These are phyloP conservation scores for Limonium bicolor DNA, from an alignment of 148 eudicot species.

Conservation along the genomic window DNA sequence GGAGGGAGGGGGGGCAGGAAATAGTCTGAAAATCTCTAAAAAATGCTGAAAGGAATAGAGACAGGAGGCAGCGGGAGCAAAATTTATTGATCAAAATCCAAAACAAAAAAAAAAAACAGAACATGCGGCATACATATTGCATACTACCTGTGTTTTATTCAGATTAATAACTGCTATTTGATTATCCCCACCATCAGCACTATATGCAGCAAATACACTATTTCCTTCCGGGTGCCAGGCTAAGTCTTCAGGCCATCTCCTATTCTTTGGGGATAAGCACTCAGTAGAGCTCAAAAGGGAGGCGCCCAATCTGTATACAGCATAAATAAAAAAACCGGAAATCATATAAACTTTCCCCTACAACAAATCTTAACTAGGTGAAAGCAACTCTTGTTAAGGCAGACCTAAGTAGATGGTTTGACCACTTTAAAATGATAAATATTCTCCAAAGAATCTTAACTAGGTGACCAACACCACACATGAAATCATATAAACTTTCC, in stretches of 20 bases:
- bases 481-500: not conserved
- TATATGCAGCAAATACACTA: slow-evolving; percentile 54
- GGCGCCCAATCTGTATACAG: slow-evolving; percentile 61
- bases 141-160: slow-evolving; percentile 56
- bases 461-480: not conserved
- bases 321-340: slow-evolving; percentile 1
- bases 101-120: no score
- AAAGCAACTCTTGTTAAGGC: no score
- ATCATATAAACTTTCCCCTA: not conserved
- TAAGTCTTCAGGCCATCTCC: slow-evolving; percentile 99
- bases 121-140: no score
- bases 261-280: slow-evolving; percentile 53
- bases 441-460: not conserved
- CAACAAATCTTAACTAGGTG: no score
- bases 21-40: no score
- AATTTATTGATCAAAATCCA: no score
- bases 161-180: slow-evolving; percentile 70
- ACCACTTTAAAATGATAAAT: not conserved
- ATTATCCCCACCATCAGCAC: slow-evolving; percentile 85
- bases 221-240: slow-evolving; percentile 95
- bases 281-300: slow-evolving; percentile 55
- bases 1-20: no score
- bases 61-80: no score
- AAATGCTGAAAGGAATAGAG: no score
- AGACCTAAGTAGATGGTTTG: not conserved